Evolutionary conservation across 495 filamentous ascomycete species (phyloP), one percentile per base, ranked within the genome.

Genomic region (Podospora pseudopauciseta): DNA sequence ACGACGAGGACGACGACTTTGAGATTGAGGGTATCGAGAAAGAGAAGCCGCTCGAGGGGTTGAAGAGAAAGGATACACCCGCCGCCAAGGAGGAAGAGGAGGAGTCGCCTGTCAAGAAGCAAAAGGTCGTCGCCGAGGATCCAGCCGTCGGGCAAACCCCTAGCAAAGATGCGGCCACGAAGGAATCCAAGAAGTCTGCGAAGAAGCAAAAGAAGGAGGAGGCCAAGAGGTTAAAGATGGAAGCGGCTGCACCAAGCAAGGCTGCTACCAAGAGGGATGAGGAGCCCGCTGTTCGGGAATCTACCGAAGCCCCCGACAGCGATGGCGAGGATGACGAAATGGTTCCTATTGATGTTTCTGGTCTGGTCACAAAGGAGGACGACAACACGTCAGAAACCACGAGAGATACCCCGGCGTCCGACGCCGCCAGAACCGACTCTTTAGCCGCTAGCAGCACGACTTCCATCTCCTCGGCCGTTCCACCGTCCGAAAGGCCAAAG

Each of bases 401-500:
- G 30, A 84, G 86, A 19, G 78, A 86, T 58, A 92, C 91, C 5
- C 87, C 90, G 13, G 80, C 77, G 19, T 91, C 91, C 73, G 89
- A 94, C 72, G 80, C 81, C 75, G 71, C 73, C 77, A 85, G 79
- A 70, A 78, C 72, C 68, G 70, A 70, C 65, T 77, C 76, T 2
- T 77, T 72, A 62, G 72, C 78, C 23, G 80, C 87, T 66, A 91
- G 90, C 60, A 85, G 85, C 69, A 89, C 85, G 63, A 92, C 91
- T 54, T 92, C 91, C 19, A 86, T 90, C 70, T 92, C 90, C 32
- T 92, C 90, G 19, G 82, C 90, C 62, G 77, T 87, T 7, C 85
- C 89, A 16, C 86, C 87, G 39, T 83, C 85, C 66, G 81, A 84
- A 54, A 85, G 83, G 70, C 82, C 83, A 0, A 84, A 84, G 71